phyloP scores from a whole-genome alignment of 1,284 basidiomycete genomes.

The Cutaneotrichosporon daszewskae region DNA sequence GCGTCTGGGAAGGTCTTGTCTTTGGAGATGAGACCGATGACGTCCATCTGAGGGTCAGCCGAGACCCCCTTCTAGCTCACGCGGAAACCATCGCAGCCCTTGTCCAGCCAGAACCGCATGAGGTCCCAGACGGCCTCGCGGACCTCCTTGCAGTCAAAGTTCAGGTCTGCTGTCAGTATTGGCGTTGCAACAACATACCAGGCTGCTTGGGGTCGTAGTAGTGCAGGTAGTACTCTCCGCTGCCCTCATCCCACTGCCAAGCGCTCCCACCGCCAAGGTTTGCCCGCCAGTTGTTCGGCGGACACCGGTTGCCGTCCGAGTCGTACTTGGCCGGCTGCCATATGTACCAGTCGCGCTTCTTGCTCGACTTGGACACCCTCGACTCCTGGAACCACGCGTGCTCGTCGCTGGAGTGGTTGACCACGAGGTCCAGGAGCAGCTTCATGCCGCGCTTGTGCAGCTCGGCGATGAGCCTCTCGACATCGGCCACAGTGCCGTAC shows the following conservation, averaged over 20 bases:
- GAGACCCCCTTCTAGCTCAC: neutral
- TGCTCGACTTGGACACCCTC: slow-evolving; percentile 37
- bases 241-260: slow-evolving; percentile 50
- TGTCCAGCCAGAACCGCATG: slow-evolving; percentile 51
- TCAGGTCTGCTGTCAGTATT: too few species aligned
- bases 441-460: slow-evolving; percentile 46
- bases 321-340: slow-evolving; percentile 44
- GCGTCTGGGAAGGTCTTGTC: slow-evolving; percentile 61
- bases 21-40: slow-evolving; percentile 5
- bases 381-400: slow-evolving; percentile 34
- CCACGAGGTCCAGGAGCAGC: slow-evolving; percentile 50
- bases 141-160: slow-evolving; percentile 44
- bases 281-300: slow-evolving; percentile 51
- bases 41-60: slow-evolving; percentile 3
- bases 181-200: too few species aligned
- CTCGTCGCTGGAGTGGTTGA: slow-evolving; percentile 49
- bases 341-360: slow-evolving; percentile 51
- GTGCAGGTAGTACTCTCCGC: slow-evolving; percentile 50
- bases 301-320: slow-evolving; percentile 28
- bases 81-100: slow-evolving; percentile 50
- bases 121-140: slow-evolving; percentile 42
- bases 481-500: slow-evolving; percentile 49
- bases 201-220: slow-evolving; percentile 33
- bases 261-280: slow-evolving; percentile 46
- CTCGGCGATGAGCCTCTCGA: slow-evolving; percentile 43